Base-by-base conservation (phyloP, 2,329 filamentous ascomycete species). In the Aphanocladium album region DNA sequence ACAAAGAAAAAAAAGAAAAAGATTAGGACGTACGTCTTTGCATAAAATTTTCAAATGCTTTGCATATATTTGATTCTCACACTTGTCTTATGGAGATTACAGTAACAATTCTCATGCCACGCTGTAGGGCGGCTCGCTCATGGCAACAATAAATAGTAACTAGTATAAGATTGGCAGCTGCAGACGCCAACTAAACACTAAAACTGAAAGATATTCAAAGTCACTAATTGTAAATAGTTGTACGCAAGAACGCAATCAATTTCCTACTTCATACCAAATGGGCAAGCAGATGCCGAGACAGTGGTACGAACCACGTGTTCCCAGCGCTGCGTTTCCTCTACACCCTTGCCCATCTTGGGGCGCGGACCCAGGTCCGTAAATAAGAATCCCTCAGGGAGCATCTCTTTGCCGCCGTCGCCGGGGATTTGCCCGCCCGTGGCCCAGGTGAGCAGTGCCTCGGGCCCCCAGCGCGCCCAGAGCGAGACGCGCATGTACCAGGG, bases 401-500 rank as follows among this genome's bases (percentile, higher is more conserved):
- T 76, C 39, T 67, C 66, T 11, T 60, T 60, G 5, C 71, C 71
- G 1, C 74, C 65, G 27, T 77, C 74, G 3, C 79, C 79, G 1
- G 82, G 81, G 1, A 83, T 63, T 33, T 73, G 73, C 1, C 76
- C 79, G 9, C 80, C 81, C 50, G 70, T 64, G 8, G 74, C 53
- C 68, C 79, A 70, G 21, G 75, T 69, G 4, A 83, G 61, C 77
- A 80, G 80, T 0, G 80, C 85, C 62, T 71, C 70, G 0, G 80
- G 86, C 2, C 83, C 84, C 85, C 83, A 91, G 62, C 83, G 82
- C 67, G 80, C 84, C 83, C 80, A 84, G 45, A 83, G 71, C 0
- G 82, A 88, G 30, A 79, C 79, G 62, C 81, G 78, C 25, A 83
- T 77, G 71, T 90, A 90, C 73, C 83, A 89, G 2, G 88, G 89